These are phyloP conservation scores for Mrakia frigida DNA, from an alignment of 768 basidiomycete species.

Conservation along the genomic window DNA sequence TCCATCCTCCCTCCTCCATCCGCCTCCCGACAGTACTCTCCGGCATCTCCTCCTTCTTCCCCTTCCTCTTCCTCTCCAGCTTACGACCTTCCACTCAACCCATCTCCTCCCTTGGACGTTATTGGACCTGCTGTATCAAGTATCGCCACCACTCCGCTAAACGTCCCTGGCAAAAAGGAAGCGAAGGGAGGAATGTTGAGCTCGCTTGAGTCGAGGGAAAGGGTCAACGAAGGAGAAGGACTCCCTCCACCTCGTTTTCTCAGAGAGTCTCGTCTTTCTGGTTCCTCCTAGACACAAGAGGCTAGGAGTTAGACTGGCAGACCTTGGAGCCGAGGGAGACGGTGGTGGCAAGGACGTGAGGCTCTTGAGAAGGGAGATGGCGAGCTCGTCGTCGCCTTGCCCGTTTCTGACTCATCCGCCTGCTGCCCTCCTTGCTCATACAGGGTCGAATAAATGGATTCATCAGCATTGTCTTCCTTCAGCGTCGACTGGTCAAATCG, in stretches of 20 bases:
- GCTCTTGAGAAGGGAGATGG: neutral
- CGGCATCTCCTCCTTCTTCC: neutral
- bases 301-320: neutral
- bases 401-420: neutral
- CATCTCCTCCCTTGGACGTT: neutral
- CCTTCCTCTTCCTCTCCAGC: neutral
- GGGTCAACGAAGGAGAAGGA: neutral
- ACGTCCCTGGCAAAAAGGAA: neutral
- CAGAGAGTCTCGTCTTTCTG: neutral
- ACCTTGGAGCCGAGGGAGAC: neutral
- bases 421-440: neutral
- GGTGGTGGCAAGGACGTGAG: neutral
- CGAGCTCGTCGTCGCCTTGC: neutral
- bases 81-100: neutral
- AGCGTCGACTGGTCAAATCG: neutral
- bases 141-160: neutral
- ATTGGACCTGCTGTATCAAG: neutral
- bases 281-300: neutral
- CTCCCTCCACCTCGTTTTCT: neutral
- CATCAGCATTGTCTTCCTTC: neutral
- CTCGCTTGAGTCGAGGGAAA: neutral
- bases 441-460: constrained; percentile 15
- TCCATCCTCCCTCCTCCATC: too few species aligned
- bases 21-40: too few species aligned
- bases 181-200: neutral